Percentiles rank a stretch among this genome's conserved stretches.
Conservation (phyloP, 2,329 filamentous ascomycete genomes). For the Fulvia fulva region DNA sequence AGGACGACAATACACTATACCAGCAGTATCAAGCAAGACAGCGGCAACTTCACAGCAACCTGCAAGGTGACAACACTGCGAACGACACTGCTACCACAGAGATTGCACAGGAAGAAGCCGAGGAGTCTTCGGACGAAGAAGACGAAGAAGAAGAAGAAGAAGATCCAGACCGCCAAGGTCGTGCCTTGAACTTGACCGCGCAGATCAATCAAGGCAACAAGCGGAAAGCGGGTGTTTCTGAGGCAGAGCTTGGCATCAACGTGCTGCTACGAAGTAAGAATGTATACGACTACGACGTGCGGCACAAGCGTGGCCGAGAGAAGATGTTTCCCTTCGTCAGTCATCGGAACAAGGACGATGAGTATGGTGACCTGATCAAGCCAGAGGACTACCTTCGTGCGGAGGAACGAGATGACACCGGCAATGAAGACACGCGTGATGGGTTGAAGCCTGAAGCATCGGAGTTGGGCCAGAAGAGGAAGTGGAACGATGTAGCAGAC, state of each 20-base stretch:
- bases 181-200: slow-evolving; percentile 82
- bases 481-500: slow-evolving; percentile 72
- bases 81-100: slow-evolving; percentile 64
- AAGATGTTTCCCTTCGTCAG: slow-evolving; percentile 86
- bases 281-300: slow-evolving; percentile 89
- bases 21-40: slow-evolving; percentile 91
- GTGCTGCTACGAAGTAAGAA: slow-evolving; percentile 77
- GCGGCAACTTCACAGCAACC: slow-evolving; percentile 76
- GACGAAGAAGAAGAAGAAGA: slow-evolving; percentile 91
- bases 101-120: slow-evolving; percentile 68
- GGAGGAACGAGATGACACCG: slow-evolving; percentile 78
- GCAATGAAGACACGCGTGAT: slow-evolving; percentile 58
- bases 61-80: slow-evolving; percentile 67
- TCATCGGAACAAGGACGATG: slow-evolving; percentile 73
- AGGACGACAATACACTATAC: slow-evolving; percentile 74
- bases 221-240: slow-evolving; percentile 79
- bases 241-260: slow-evolving; percentile 89
- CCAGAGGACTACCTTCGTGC: slow-evolving; percentile 91
- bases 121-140: slow-evolving; percentile 78
- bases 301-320: slow-evolving; percentile 86
- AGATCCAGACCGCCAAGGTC: slow-evolving; percentile 85
- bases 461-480: slow-evolving; percentile 80
- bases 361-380: slow-evolving; percentile 90
- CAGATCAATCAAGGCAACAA: slow-evolving; percentile 73
- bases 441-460: slow-evolving; percentile 48